Base-by-base conservation (phyloP, 441 rosid species). In the Erodium chrysanthum region DNA sequence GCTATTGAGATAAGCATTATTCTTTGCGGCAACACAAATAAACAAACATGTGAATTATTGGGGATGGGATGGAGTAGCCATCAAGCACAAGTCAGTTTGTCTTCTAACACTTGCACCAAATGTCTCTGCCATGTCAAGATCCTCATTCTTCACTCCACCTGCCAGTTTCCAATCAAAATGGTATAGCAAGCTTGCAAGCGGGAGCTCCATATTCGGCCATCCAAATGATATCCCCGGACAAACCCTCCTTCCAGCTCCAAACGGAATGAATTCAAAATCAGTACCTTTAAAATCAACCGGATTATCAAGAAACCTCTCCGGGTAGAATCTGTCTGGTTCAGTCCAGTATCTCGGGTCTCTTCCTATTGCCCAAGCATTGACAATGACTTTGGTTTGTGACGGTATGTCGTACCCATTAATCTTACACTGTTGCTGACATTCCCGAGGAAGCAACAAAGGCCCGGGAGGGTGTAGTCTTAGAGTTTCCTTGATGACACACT, bases 401-500 rank as follows among this genome's bases (percentile, higher is more conserved):
- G 75, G 72, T 5, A 82, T 64, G 0, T 58, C 58, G 10, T 68
- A 77, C 3, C 77, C 83, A 0, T 64, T 37, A 14, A 82, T 72
- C 12, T 52, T 66, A 31, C 81, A 71, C 0, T n/a, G 56, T 62
- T 80, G 70, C 1, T 48, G 12, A 2, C 70, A 54, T 65, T 78
- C 84, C 69, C 83, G 68, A 0, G 82, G 80, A 17, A 75, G 1
- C 65, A 79, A 15, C 40, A 83, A 42, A 0, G 83, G 76, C 3
- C 4, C 42, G 0, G 80, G 59, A 21, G 80, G 58, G 33, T 82
- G 85, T 7, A 83, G 8, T 27, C 84, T 74, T 27, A 82, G 31
- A 2, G 78, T 74, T 61, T 82, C 82, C 21, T 82, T 82, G 31
- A 80, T 65, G 2, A 83, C 71, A 1, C 66, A 54, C 42, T 80